Percentiles rank a stretch among this genome's conserved stretches.
phyloP scores from a whole-genome alignment of 805 yeast species.

The Kregervanrija delftensis region DNA sequence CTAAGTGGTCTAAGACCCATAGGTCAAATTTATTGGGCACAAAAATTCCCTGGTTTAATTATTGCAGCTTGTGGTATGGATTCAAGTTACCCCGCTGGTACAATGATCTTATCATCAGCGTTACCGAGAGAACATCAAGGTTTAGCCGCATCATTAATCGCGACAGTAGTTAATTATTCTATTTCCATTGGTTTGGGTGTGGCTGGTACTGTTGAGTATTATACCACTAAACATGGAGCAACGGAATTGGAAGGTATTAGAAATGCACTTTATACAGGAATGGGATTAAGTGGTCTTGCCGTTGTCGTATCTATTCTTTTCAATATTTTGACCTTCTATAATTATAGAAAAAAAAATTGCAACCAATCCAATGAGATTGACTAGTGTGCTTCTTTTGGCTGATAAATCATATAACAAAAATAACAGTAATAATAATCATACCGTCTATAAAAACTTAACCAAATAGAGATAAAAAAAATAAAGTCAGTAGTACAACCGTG shows the following conservation, averaged over 20 bases:
- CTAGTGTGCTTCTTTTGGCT: too few relatives aligned
- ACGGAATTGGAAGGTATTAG: slow-evolving; percentile 40
- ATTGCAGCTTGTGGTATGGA: slow-evolving; percentile 72
- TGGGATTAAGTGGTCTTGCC: slow-evolving; percentile 53
- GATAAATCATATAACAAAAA: too few relatives aligned
- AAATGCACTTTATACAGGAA: slow-evolving; percentile 51
- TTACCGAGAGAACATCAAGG: slow-evolving; percentile 66
- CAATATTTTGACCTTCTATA: background rate
- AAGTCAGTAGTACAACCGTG: too few relatives aligned
- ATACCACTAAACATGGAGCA: slow-evolving; percentile 25
- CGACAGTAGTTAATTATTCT: slow-evolving; percentile 67
- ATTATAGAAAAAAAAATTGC: too few relatives aligned
- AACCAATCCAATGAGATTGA: too few relatives aligned
- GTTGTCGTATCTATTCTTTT: slow-evolving; percentile 15
- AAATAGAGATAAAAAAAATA: too few relatives aligned
- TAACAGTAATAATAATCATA: too few relatives aligned
- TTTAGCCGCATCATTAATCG: slow-evolving; percentile 67
- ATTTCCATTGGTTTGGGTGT: slow-evolving; percentile 65
- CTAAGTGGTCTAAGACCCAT: slow-evolving; percentile 52
- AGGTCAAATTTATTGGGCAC: slow-evolving; percentile 51
- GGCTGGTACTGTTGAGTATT: slow-evolving; percentile 58
- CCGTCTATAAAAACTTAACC: too few relatives aligned
- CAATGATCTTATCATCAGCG: slow-evolving; percentile 51
- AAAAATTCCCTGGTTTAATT: slow-evolving; percentile 48
- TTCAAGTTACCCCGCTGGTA: slow-evolving; percentile 68